phyloP scores from a whole-genome alignment of 2,329 filamentous ascomycete genomes.

The Aspergillus aculeatus region DNA sequence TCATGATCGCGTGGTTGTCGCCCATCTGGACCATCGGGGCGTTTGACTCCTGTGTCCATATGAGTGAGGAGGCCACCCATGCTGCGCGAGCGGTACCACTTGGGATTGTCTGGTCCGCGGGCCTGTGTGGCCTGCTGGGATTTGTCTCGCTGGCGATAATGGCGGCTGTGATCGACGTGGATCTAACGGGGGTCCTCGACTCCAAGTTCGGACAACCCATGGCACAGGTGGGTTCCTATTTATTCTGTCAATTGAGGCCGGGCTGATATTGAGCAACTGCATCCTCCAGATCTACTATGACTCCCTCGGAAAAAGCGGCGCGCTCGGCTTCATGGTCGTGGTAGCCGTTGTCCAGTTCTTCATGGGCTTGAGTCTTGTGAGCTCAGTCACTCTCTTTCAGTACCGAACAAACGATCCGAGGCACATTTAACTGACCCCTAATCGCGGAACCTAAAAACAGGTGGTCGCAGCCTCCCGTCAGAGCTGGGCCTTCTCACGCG shows the following conservation, averaged over 20 bases:
- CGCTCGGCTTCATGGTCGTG: conserved; percentile 58
- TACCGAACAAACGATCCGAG: too few relatives aligned
- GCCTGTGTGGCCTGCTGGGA: conserved; percentile 50
- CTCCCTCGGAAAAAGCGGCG: conserved; percentile 59
- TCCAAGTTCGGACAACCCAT: conserved; percentile 59
- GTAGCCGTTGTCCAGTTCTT: conserved; percentile 61
- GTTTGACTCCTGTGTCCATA: conserved; percentile 59
- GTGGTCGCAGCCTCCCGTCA: conserved; percentile 59
- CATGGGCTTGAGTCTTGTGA: conserved; percentile 56
- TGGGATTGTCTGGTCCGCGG: conserved; percentile 59
- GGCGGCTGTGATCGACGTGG: conserved; percentile 55
- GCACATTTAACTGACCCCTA: neutral
- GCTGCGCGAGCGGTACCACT: conserved; percentile 59
- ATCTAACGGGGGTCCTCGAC: conserved; percentile 50
- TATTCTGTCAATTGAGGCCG: neutral
- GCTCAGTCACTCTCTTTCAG: neutral
- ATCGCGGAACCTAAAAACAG: conserved; percentile 1
- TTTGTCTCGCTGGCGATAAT: conserved; percentile 59
- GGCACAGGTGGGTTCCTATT: conserved; percentile 40
- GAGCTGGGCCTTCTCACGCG: conserved; percentile 61
- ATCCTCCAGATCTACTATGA: conserved; percentile 35
- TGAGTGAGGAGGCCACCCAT: conserved; percentile 61
- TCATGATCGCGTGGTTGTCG: conserved; percentile 60
- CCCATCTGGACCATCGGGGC: conserved; percentile 59
- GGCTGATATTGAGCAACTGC: neutral